Evolutionary conservation across 495 filamentous ascomycete species (phyloP).

Genomic region (Hyaloscypha finlandica): DNA sequence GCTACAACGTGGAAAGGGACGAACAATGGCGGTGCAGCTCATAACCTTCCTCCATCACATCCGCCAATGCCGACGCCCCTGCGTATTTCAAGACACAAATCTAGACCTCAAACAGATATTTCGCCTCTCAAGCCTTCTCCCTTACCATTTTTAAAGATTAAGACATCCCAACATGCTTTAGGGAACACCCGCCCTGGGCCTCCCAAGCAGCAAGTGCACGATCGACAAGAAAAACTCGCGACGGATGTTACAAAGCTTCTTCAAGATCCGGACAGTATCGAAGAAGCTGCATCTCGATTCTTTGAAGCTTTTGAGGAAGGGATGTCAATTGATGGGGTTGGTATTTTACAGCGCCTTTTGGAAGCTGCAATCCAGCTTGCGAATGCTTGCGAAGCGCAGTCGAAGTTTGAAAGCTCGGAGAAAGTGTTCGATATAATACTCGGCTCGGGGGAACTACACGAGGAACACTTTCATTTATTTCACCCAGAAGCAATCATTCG

Average conservation of each 20-base stretch:
- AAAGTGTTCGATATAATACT: constrained; percentile 35
- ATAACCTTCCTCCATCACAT: neutral
- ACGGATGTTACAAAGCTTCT: constrained; percentile 21
- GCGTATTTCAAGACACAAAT: neutral
- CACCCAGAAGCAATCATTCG: constrained; percentile 37
- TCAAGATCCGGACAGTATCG: constrained; percentile 10
- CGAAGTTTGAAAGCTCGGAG: constrained; percentile 35
- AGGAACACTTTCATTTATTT: constrained; percentile 38
- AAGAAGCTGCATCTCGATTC: constrained; percentile 19
- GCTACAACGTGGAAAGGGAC: neutral
- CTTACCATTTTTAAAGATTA: neutral
- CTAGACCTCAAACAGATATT: neutral
- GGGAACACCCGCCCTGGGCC: neutral
- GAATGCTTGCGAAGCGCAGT: constrained; percentile 35
- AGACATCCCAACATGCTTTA: neutral
- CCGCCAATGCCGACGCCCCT: neutral
- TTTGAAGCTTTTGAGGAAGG: constrained; percentile 29
- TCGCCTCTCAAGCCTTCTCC: neutral
- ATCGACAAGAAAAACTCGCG: constrained; percentile 23
- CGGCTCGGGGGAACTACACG: constrained; percentile 34
- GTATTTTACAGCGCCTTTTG: constrained; percentile 23
- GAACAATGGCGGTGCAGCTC: neutral
- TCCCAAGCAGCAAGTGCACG: constrained; percentile 8
- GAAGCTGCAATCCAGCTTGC: constrained; percentile 41
- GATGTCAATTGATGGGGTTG: constrained; percentile 12